A percentile compares a stretch with the other conserved stretches of the same genome.
Conservation (phyloP, 176 grass and related monocot species). For the Avena insularis region DNA sequence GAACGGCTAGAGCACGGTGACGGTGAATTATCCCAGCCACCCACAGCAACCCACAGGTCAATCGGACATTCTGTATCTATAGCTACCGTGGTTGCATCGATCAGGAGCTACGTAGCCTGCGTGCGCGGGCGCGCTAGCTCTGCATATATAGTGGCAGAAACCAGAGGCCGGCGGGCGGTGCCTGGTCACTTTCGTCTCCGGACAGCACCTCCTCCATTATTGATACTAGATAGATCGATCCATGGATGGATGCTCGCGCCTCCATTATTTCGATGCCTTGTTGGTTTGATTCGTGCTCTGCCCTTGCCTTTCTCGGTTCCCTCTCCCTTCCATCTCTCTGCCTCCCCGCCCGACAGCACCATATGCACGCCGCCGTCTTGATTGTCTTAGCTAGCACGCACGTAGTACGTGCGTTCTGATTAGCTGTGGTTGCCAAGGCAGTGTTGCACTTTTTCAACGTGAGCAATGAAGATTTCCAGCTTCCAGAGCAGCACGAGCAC, state of each 20-base stretch:
- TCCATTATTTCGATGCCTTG: conserved; percentile 53
- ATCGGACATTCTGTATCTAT: not conserved
- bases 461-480: conserved; percentile 49
- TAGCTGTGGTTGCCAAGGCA: not conserved
- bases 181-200: conserved; percentile 42
- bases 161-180: not conserved
- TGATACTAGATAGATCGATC: conserved; percentile 1
- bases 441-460: not conserved
- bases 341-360: not conserved
- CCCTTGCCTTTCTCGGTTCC: conserved; percentile 15
- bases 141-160: conserved; percentile 13
- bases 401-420: not conserved
- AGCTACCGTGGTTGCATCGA: not conserved
- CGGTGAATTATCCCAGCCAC: conserved; percentile 5
- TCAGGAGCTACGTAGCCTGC: not conserved
- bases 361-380: not conserved
- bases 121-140: not conserved
- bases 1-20: not conserved
- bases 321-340: not conserved
- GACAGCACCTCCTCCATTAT: conserved; percentile 42
- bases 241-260: conserved; percentile 6
- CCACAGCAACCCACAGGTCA: not conserved
- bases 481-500: conserved; percentile 13
- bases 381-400: not conserved
- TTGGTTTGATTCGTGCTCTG: conserved; percentile 26